Conservation (phyloP, 306 rosid genomes). For the Hylodesmum podocarpum region DNA sequence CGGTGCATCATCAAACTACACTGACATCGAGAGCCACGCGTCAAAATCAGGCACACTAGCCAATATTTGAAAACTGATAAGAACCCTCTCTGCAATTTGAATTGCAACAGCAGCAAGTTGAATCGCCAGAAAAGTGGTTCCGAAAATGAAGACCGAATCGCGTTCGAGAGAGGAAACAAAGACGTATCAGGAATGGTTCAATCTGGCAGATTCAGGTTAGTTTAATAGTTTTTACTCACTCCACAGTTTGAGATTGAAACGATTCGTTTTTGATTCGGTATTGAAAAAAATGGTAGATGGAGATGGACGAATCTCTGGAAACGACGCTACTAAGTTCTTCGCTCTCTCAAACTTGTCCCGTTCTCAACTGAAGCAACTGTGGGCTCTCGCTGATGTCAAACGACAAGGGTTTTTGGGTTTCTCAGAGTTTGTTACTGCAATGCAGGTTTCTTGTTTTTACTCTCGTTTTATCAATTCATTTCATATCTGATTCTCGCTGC, state of each 20-base stretch:
- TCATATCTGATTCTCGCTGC: neutral
- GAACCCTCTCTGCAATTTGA: neutral
- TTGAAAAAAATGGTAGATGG: conserved; percentile 42
- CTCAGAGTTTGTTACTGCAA: conserved; percentile 68
- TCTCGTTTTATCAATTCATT: neutral
- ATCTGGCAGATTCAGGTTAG: conserved; percentile 77
- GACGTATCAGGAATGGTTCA: conserved; percentile 82
- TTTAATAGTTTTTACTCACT: neutral
- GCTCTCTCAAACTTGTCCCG: conserved; percentile 84
- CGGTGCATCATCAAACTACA: neutral
- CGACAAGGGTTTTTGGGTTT: conserved; percentile 76
- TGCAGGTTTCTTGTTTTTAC: conserved; percentile 58
- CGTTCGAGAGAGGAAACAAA: conserved; percentile 60
- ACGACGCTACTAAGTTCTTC: conserved; percentile 78
- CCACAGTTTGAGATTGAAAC: neutral
- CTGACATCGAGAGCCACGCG: neutral
- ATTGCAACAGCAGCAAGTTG: neutral
- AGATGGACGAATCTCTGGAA: conserved; percentile 80
- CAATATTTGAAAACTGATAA: neutral
- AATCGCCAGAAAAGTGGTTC: neutral
- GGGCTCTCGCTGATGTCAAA: conserved; percentile 81
- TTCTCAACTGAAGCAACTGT: conserved; percentile 81
- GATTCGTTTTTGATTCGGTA: neutral
- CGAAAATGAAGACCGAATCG: conserved; percentile 56
- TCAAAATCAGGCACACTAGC: neutral